Percentiles rank a stretch among this genome's conserved stretches.
These are phyloP conservation scores for Xylaria grammica DNA, from an alignment of 495 filamentous ascomycete species.

Conservation along the genomic window DNA sequence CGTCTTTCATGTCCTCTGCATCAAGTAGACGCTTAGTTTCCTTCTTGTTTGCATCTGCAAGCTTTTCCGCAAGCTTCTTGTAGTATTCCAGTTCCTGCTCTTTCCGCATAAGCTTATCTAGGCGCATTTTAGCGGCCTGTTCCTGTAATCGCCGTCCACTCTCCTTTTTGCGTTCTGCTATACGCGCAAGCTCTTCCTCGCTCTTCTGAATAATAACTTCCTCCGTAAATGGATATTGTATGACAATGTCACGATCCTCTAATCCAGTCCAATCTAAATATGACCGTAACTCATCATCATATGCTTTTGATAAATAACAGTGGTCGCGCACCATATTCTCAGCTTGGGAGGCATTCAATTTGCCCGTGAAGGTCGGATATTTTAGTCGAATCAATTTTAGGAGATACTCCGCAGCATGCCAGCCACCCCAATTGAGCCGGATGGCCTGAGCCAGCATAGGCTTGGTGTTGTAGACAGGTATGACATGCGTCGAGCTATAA, in stretches of 20 bases:
- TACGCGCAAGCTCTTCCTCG: slow-evolving; percentile 85
- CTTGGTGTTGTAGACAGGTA: slow-evolving; percentile 86
- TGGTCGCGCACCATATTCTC: slow-evolving; percentile 87
- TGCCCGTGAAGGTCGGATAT: slow-evolving; percentile 86
- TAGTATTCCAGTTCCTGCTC: slow-evolving; percentile 96
- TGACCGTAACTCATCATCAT: slow-evolving; percentile 71
- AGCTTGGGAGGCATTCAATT: slow-evolving; percentile 81
- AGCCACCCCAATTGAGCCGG: slow-evolving; percentile 92
- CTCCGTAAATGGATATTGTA: slow-evolving; percentile 94
- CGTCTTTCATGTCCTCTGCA: slow-evolving; percentile 88
- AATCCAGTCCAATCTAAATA: slow-evolving; percentile 88
- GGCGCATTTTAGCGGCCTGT: slow-evolving; percentile 93
- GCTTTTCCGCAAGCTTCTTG: slow-evolving; percentile 72
- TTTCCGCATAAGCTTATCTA: slow-evolving; percentile 93
- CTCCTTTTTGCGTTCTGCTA: slow-evolving; percentile 91
- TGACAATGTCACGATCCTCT: slow-evolving; percentile 83
- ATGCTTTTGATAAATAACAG: slow-evolving; percentile 86
- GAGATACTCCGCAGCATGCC: slow-evolving; percentile 86
- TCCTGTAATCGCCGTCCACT: slow-evolving; percentile 90
- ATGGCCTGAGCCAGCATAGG: slow-evolving; percentile 82
- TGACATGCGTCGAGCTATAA: slow-evolving; percentile 92
- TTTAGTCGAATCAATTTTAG: slow-evolving; percentile 90
- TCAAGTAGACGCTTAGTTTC: slow-evolving; percentile 85
- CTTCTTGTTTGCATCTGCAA: slow-evolving; percentile 79
- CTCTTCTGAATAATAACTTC: slow-evolving; percentile 86